These are phyloP conservation scores for Botrytis aclada DNA, from an alignment of 2,329 filamentous ascomycete genomes.

Conservation along the genomic window DNA sequence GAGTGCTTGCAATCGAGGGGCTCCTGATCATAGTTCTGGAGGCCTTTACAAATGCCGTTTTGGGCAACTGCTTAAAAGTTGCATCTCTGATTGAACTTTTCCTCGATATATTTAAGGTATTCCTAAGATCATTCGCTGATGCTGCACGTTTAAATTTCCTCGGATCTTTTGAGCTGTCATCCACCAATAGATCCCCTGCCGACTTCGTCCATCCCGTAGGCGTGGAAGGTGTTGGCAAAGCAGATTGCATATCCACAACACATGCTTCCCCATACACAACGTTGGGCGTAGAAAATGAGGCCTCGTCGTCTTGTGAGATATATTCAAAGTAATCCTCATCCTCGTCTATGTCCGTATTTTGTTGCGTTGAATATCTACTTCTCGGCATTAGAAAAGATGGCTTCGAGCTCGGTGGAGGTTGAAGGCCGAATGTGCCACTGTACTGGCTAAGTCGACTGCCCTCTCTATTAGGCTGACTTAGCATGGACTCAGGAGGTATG, in stretches of 20 bases:
- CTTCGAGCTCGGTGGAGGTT: background rate
- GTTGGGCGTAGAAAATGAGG: slow-evolving; percentile 21
- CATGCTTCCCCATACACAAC: slow-evolving; percentile 35
- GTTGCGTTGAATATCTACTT: slow-evolving; percentile 7
- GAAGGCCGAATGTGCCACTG: slow-evolving; percentile 18
- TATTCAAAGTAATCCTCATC: slow-evolving; percentile 23
- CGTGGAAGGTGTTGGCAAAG: slow-evolving; percentile 18
- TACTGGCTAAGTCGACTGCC: background rate
- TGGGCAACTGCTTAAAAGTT: slow-evolving; percentile 29
- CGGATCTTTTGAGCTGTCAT: background rate
- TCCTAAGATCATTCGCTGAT: slow-evolving; percentile 24
- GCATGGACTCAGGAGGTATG: slow-evolving; percentile 19
- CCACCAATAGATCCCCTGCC: slow-evolving; percentile 20
- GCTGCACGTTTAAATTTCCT: slow-evolving; percentile 22
- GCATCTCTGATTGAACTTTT: background rate
- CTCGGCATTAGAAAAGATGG: background rate
- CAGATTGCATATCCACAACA: slow-evolving; percentile 33
- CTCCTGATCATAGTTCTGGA: slow-evolving; percentile 36
- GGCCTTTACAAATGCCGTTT: slow-evolving; percentile 35
- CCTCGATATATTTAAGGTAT: background rate
- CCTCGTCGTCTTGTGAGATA: slow-evolving; percentile 19
- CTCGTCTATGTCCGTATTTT: slow-evolving; percentile 10
- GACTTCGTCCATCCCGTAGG: slow-evolving; percentile 26
- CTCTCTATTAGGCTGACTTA: background rate
- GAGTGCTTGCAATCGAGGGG: slow-evolving; percentile 29